phyloP scores from a whole-genome alignment of 2,329 filamentous ascomycete species.

The Trichoderma cornu-damae region DNA sequence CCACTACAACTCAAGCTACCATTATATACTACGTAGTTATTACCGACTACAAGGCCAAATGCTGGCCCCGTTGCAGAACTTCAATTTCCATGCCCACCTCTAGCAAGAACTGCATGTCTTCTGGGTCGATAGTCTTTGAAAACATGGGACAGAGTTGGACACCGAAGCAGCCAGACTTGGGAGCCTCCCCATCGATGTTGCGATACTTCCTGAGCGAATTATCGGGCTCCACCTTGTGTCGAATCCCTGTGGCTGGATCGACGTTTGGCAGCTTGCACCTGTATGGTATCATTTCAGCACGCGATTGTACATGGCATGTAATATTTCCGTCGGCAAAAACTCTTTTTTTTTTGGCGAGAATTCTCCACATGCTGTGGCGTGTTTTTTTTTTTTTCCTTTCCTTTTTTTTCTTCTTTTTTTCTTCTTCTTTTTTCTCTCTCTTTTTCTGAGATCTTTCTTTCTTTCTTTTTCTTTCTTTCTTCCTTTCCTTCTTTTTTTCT shows the following conservation, averaged over 20 bases:
- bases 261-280: constrained; percentile 68
- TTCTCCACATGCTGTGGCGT: background rate
- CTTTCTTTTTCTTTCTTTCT: background rate
- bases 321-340: background rate
- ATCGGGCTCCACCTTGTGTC: constrained; percentile 53
- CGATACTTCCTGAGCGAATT: constrained; percentile 53
- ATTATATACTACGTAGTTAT: constrained; percentile 19
- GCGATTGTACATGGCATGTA: background rate
- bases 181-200: constrained; percentile 56
- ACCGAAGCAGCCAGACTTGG: constrained; percentile 53
- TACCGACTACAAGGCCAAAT: constrained; percentile 34
- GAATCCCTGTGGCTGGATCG: constrained; percentile 54
- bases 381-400: background rate
- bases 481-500: too few species aligned
- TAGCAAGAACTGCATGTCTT: constrained; percentile 40
- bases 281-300: background rate
- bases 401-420: background rate
- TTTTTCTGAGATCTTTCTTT: background rate
- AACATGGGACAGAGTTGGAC: constrained; percentile 61
- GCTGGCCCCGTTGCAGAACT: constrained; percentile 44
- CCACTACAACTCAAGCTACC: background rate
- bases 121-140: constrained; percentile 26
- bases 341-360: background rate
- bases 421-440: too few species aligned
- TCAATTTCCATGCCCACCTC: constrained; percentile 53